Evolutionary conservation across 371 early-diverging fungal genomes (phyloP).

Genomic region (Mucor irregularis): DNA sequence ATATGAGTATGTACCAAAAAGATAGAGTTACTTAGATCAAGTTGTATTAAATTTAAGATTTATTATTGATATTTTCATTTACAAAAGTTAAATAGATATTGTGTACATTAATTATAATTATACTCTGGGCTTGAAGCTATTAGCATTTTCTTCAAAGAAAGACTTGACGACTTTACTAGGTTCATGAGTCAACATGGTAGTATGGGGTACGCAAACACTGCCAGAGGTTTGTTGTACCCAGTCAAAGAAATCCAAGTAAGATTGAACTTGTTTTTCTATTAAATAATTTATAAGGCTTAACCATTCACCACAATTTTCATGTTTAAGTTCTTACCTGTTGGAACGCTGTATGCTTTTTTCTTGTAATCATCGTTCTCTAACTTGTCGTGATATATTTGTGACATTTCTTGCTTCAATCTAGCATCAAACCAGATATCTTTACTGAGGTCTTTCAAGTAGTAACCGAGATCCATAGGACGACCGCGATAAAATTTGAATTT

Average conservation of each 20-base stretch:
- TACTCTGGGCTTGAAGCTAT: conserved; percentile 34
- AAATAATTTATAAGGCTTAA: not conserved
- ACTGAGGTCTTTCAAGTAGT: conserved; percentile 24
- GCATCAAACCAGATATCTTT: conserved; percentile 37
- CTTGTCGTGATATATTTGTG: conserved; percentile 28
- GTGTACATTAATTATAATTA: too few species aligned
- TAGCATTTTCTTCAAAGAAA: conserved; percentile 32
- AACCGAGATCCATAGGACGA: conserved; percentile 30
- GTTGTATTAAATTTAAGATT: not conserved
- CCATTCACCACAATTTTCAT: too few species aligned
- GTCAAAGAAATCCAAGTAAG: conserved; percentile 35
- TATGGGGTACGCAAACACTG: conserved; percentile 29
- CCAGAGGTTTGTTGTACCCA: conserved; percentile 27
- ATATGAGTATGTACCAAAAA: not conserved
- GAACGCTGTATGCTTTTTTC: conserved; percentile 19
- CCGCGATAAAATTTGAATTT: conserved; percentile 19
- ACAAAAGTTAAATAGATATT: not conserved
- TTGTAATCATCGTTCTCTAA: conserved; percentile 17
- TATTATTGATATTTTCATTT: not conserved
- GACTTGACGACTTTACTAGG: conserved; percentile 12
- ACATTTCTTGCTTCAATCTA: conserved; percentile 29
- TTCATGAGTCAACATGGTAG: conserved; percentile 23
- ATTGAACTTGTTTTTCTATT: conserved; percentile 30
- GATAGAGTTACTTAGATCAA: not conserved
- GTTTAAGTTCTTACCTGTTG: conserved; percentile 19